Base-by-base conservation (phyloP, 2,329 filamentous ascomycete genomes). In the Stagonosporopsis cucurbitacearum region DNA sequence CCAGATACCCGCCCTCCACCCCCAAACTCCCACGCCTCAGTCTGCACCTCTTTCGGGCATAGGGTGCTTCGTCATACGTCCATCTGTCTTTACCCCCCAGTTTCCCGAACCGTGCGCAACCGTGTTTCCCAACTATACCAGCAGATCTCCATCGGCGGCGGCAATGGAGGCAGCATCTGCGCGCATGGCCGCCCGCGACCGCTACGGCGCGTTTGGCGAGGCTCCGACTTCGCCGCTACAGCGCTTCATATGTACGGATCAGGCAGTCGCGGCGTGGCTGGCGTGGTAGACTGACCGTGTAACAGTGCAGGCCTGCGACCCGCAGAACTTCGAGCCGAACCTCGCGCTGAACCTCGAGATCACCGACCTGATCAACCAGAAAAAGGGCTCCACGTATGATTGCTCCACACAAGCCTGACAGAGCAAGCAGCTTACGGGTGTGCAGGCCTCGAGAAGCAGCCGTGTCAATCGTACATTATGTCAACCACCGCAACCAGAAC, bases 241-340 rank as follows among this genome's bases (percentile, higher is more conserved):
- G 80, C 90, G 95, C 78, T 97, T 93, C 78, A 96, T 99, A 77
- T 88, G 84, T 86, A 78, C 59, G 82, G 45, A 50, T 23, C 40
- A 43, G 36, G 36, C 48, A 22, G 13, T 25, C 20, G 20, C 32
- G 1, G 26, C 40, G 25, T 42, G 36, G 19, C 22, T 9, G 23
- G 17, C 30, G 35, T 28, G 22, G 33, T 60, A 68, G 45, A 72
- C 49, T 42, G 25, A 36, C 11, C n/a, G 45, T 43, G 20, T 23
- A 52, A 41, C 44, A 86, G 84, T 95, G 75, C 93, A 93, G 79
- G 94, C 95, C 64, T 98, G 95, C 81, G 96, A 95, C 71, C 92
- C 95, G 47, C 91, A 96, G 76, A 97, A 98, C 80, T 97, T 92
- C 81, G 95, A 99, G 81, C 94, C 95, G 60, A 98, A 99, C 74